Evolutionary conservation across 2,329 filamentous ascomycete species (phyloP), one percentile per base, ranked within the genome.

Genomic region (Fusarium sp.): DNA sequence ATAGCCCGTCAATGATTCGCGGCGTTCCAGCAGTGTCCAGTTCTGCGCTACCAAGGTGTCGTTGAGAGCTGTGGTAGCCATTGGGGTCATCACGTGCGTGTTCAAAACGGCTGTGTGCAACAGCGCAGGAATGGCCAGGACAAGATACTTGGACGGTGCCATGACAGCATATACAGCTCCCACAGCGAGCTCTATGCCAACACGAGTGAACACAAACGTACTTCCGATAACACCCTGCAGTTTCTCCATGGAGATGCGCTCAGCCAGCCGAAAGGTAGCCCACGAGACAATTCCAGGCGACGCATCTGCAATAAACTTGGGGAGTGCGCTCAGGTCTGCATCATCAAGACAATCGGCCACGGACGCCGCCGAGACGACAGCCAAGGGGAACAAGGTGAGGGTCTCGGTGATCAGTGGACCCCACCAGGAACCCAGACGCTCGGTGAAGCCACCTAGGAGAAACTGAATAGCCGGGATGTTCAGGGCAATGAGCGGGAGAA

Each of bases 1-100:
- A 71, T 99, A 98, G 7, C 95, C 95, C 0, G 95, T 98, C 44
- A 90, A 76, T 0, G 93, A 97, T 75, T 98, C 95, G 64, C 85
- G 83, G 10, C 95, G 88, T 43, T 93, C 93, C 39, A 98, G 73
- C 2, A 98, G 77, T 2, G 85, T 84, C 83, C 89, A 98, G 14
- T 89, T 86, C 32, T 89, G 81, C 1, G 80, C 75, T 17, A 79
- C 76, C 38, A 98, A 78, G 0, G 85, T 88, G 6, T 78, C 77
- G 70, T 96, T 94, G 33, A 95, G 78, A 0, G 81, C 76, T 1
- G 78, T 74, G 1, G 87, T 86, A 1, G 87, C 86, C 64, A 80
- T 78, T 0, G 83, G 79, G 1, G 87, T 84, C 44, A 86, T 84
- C 46, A 91, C 78, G 72, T 97, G 93, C 0, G 88, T 84, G 73